Evolutionary conservation across 2,329 filamentous ascomycete genomes (phyloP), one percentile per base, ranked within the genome.

Genomic region (Fusarium abutilonis): DNA sequence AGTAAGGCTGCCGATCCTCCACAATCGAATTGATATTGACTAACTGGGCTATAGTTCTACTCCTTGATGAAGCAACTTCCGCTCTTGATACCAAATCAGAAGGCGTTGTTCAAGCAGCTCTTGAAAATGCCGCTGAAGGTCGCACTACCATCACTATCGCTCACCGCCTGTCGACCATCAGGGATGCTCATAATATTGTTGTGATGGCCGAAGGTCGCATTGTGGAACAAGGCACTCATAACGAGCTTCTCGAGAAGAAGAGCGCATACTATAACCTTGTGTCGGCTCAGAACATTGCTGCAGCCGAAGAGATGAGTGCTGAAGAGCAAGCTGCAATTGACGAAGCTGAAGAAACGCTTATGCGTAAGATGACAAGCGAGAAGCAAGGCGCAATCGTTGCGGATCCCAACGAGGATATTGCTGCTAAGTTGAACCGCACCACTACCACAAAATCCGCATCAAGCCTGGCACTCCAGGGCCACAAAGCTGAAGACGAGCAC

Each of bases 131-230:
- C 23, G 85, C 93, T 1, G 84, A 90, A 63, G 94, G 93, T 21
- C 86, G 95, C 50, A 99, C 95, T 0, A 98, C 95, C 3, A 97
- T 98, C 68, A 91, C 93, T 7, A 98, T 99, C 75, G 95, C 95
- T 39, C 95, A 99, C 78, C 89, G 94, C 67, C 82, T 99, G 9
- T 97, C 93, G 1, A 99, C 95, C 6, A 97, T 99, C 79, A 93
- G 88, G 76, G 89, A 93, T 63, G 94, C 94, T 0, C 90, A 98
- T 76, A 97, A 97, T 71, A 99, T 99, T 67, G 91, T 98, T 11
- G 94, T 97, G 63, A 94, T 99, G 89, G 84, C 88, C 5, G 78
- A 88, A 59, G 95, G 95, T 11, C 80, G 83, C n/a, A 96, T 99
- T 57, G 83, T 96, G 11, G 95, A 99, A 76, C 93, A 97, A 76